Base-by-base conservation (phyloP, 257 asterid species). In the Phtheirospermum japonicum region DNA sequence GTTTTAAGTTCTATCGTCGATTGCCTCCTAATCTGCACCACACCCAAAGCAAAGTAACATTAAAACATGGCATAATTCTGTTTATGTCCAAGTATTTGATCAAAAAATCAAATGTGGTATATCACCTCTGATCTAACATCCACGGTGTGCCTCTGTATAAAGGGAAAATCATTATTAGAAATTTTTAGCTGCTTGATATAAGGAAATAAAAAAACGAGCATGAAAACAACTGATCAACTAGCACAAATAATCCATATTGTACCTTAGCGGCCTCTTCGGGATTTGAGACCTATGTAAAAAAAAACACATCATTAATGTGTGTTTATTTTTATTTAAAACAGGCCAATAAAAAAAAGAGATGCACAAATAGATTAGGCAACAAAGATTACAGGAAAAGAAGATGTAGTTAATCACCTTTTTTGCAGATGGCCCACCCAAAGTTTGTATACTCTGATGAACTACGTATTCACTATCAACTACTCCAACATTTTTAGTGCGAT, bases 391-490 rank as follows among this genome's bases (percentile, higher is more conserved):
- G 31, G 14, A 10, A 13, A 26, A 69, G 31, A 17, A 26, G 13
- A 61, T 39, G 19, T 11, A 43, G 54, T 30, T 11, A 2, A 52
- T 71, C 37, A 88, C 96, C 95, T 81, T 89, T 67, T 63, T 76
- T 4, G 77, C 77, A n/a, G 99, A 86, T 36, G 73, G 81, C 34
- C 99, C 99, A 9, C 99, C 99, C 76, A 92, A 72, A 45, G 99
- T 89, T 78, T 92, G 97, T 76, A 86, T 92, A 56, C 99, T 86
- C 80, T 92, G 99, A 83, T 92, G 99, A 67, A 92, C 89, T 59
- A 92, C 34, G 68, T 83, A 92, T 74, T 89, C 96, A 55, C 95
- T 83, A 64, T 92, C 99, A 72, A 92, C 95, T 61, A 92, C 87
- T 71, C 99, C 99, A 45, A 92, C 97, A 57, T 85, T 89, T 75